Percentiles rank a stretch among this genome's conserved stretches.
Evolutionary conservation across 768 basidiomycete genomes (phyloP).

Genomic region (Boletus insuetus): DNA sequence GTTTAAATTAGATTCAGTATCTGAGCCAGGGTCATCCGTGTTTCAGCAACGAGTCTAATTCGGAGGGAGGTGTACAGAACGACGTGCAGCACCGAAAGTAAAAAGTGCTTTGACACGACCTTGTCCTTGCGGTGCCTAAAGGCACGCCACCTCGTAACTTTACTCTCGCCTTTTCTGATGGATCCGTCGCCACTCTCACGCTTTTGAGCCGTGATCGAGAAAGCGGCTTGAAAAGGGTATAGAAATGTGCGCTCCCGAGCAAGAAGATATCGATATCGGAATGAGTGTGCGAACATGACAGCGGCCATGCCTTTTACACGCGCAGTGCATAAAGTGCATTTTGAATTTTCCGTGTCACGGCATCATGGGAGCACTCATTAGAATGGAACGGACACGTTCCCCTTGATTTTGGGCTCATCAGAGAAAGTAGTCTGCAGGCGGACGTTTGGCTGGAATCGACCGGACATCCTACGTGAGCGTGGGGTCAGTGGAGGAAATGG

Average conservation of each 20-base stretch:
- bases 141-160: conserved; percentile 20
- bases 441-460: conserved; percentile 79
- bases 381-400: conserved; percentile 13
- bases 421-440: conserved; percentile 86
- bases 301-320: conserved; percentile 31
- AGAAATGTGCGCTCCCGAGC: conserved; percentile 22
- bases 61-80: background rate
- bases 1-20: conserved; percentile 11
- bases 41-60: conserved; percentile 5
- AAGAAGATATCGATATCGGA: conserved; percentile 6
- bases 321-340: conserved; percentile 12
- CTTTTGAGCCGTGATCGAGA: conserved; percentile 11
- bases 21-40: conserved; percentile 8
- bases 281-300: conserved; percentile 18
- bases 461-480: conserved; percentile 59
- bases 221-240: conserved; percentile 2
- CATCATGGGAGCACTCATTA: conserved; percentile 11
- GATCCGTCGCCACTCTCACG: conserved; percentile 21
- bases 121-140: conserved; percentile 32
- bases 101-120: conserved; percentile 3
- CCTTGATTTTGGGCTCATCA: conserved; percentile 30
- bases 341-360: conserved; percentile 17
- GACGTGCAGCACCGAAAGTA: background rate
- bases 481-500: conserved; percentile 1
- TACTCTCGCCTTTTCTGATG: conserved; percentile 15